These are phyloP conservation scores for Phylloboletellus chloephorus DNA, from an alignment of 1,284 basidiomycete species.

Conservation along the genomic window DNA sequence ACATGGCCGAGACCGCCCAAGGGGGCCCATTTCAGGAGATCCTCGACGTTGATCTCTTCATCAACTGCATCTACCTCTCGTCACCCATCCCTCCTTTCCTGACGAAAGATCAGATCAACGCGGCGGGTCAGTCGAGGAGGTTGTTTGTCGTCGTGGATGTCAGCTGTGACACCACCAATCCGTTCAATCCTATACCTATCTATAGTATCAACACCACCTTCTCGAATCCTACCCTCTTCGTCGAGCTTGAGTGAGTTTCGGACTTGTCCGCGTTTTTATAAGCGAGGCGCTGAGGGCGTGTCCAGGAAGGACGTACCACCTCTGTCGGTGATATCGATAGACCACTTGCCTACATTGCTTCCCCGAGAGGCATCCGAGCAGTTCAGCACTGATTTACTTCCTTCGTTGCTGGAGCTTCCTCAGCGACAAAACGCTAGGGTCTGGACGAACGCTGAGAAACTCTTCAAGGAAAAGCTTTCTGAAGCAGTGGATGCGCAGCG, in stretches of 20 bases:
- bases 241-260: conserved; percentile 65
- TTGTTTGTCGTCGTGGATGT: conserved; percentile 93
- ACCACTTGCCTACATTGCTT: conserved; percentile 93
- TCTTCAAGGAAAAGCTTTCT: conserved; percentile 77
- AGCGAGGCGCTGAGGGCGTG: conserved; percentile 6
- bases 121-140: conserved; percentile 65
- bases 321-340: conserved; percentile 91
- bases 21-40: conserved; percentile 97
- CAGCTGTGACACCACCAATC: conserved; percentile 99
- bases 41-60: conserved; percentile 94
- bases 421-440: conserved; percentile 65
- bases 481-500: conserved; percentile 39
- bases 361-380: conserved; percentile 97
- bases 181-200: conserved; percentile 96
- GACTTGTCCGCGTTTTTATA: not conserved
- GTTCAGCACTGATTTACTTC: conserved; percentile 87
- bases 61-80: conserved; percentile 99
- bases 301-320: conserved; percentile 54
- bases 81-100: conserved; percentile 88
- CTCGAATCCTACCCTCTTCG: conserved; percentile 86
- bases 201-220: conserved; percentile 97
- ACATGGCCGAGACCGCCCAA: conserved; percentile 94
- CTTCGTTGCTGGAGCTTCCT: conserved; percentile 79
- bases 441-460: conserved; percentile 86
- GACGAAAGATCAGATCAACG: conserved; percentile 66